Base-by-base conservation (phyloP, 805 yeast species). In the Teunomyces kruisii region DNA sequence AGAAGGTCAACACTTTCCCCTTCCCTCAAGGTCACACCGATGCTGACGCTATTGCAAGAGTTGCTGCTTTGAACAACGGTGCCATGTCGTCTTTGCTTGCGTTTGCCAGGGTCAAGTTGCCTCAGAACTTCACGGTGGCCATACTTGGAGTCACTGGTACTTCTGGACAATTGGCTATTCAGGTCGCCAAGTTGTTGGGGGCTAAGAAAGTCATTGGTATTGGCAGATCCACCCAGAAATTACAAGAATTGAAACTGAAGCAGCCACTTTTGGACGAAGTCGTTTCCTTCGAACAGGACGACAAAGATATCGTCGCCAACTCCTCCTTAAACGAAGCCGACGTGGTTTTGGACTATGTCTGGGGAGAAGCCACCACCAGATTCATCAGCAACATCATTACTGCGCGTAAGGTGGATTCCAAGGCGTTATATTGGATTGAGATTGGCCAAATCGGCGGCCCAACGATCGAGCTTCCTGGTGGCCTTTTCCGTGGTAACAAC, bases 371-470 rank as follows among this genome's bases (percentile, higher is more conserved):
- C 5, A 42, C 50, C 10, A 37, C 43, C 9, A 15, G 15, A 14
- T 42, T 39, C 10, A 19, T 46, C 6, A 22, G 15, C 10, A 14
- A 24, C 5, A 19, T 40, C 9, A 19, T 33, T 9, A 16, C 14
- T 16, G 7, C 39, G 31, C 44, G 44, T 36, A 31, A 30, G 14
- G 40, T 14, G 10, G 10, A 30, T 8, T 13, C 32, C 33, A 24
- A 42, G 17, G 41, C 48, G 16, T 15, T 46, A 14, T 44, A 39
- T 27, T 49, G 50, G 49, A 37, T 49, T 14, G 48, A 28, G 17
- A 42, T 49, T 9, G 52, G 52, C n/a, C 29, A 38, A 16, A 32
- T 44, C 6, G 46, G 46, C 14, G 52, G 52, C 7, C 39, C 46
- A 9, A 39, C 24, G 2, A 14, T 46, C 9, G 29, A 14, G 14